Base-by-base conservation (phyloP, 805 yeast genomes). In the Metschnikowia lachancei region DNA sequence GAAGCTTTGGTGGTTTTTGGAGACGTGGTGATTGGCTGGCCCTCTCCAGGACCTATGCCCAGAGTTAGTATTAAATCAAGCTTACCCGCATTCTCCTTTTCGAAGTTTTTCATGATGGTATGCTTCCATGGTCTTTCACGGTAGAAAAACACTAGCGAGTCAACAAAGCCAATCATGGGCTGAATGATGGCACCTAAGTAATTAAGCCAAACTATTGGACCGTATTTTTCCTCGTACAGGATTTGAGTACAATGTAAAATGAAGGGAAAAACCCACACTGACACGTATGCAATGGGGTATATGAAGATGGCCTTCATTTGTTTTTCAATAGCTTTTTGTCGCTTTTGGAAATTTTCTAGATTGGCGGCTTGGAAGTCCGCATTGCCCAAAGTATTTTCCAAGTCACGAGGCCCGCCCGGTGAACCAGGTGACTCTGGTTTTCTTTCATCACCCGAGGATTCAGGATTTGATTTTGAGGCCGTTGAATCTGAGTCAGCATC, bases 251-350 rank as follows among this genome's bases (percentile, higher is more conserved):
- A 72, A 56, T 85, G 86, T 30, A 80, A 71, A 4, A 83, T 76
- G 50, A 87, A 77, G 1, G 97, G 97, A 53, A 86, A 83, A 17
- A 84, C 59, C 97, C 97, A 90, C 39, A 89, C 65, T 22, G 85
- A 72, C 47, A 88, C 73, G 63, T 88, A 90, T 2, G 95, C 85
- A 35, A 85, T 67, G 3, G 97, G 97, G 61, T 90, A 90, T 38
- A 90, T 74, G 64, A 90, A 88, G 39, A 90, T 83, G 28, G 84
- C 75, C 57, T 82, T 82, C 77, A 87, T 81, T 66, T 90, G 96
- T 46, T 82, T 81, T 60, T 84, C 81, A 41, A 90, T 86, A 51
- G 78, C 76, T 24, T 75, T 65, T 53, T 89, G 82, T 16, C 94
- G 72, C 32, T 75, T 67, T 49, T 83, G 77, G 62, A 88, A 82